Conservation (phyloP, 805 yeast genomes). For the Candida stauntonica region DNA sequence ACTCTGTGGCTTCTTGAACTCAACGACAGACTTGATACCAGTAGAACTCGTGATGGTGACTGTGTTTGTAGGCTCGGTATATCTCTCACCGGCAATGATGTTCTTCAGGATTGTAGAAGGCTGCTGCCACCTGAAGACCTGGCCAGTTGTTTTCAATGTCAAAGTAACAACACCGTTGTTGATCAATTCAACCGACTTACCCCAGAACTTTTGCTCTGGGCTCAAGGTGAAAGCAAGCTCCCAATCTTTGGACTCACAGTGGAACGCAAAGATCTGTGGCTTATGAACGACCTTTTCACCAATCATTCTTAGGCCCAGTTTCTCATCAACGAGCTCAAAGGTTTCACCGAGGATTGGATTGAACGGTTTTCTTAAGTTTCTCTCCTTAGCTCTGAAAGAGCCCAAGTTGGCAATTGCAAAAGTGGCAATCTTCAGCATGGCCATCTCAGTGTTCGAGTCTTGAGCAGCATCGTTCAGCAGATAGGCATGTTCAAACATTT, state of each 20-base stretch:
- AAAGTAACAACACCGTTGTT: slow-evolving; percentile 69
- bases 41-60: slow-evolving; percentile 61
- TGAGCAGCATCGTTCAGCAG: slow-evolving; percentile 58
- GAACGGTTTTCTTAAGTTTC: slow-evolving; percentile 86
- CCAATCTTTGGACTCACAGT: slow-evolving; percentile 74
- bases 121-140: slow-evolving; percentile 68
- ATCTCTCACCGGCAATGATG: slow-evolving; percentile 91
- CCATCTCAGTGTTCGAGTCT: slow-evolving; percentile 45
- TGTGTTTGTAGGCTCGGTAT: slow-evolving; percentile 76
- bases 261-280: slow-evolving; percentile 81
- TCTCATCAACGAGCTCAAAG: slow-evolving; percentile 83
- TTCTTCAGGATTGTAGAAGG: slow-evolving; percentile 83
- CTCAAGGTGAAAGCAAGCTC: slow-evolving; percentile 55
- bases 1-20: slow-evolving; percentile 52
- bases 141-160: slow-evolving; percentile 55
- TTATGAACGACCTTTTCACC: slow-evolving; percentile 86
- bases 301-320: slow-evolving; percentile 65
- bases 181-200: slow-evolving; percentile 80
- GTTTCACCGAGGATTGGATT: slow-evolving; percentile 95
- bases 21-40: slow-evolving; percentile 68
- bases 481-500: slow-evolving; percentile 70
- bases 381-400: slow-evolving; percentile 63
- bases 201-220: slow-evolving; percentile 91
- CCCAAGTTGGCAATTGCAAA: slow-evolving; percentile 79
- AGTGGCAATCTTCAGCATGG: slow-evolving; percentile 65